Evolutionary conservation across 2,329 filamentous ascomycete genomes (phyloP).

Genomic region (Thielaviopsis ethacetica): DNA sequence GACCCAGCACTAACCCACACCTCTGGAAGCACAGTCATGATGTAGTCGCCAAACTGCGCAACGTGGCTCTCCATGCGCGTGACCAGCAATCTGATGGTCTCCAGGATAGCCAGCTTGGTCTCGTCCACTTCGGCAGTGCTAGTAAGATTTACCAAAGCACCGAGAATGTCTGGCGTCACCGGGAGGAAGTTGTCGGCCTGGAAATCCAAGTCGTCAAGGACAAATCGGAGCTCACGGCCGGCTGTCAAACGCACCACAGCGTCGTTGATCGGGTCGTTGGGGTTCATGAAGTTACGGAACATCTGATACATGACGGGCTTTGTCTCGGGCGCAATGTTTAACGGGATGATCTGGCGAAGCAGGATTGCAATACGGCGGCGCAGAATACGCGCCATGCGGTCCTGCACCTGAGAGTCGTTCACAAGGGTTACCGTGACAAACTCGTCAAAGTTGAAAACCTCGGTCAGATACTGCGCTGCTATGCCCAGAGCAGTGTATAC

Average conservation of each 20-base stretch:
- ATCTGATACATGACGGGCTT: constrained; percentile 70
- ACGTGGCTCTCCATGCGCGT: constrained; percentile 64
- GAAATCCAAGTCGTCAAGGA: constrained; percentile 78
- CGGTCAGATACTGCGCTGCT: constrained; percentile 58
- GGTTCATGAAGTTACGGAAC: constrained; percentile 70
- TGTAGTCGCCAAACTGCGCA: constrained; percentile 53
- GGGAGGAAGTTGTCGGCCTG: constrained; percentile 56
- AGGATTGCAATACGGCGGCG: constrained; percentile 78
- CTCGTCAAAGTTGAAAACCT: constrained; percentile 65
- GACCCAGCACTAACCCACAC: constrained; percentile 70
- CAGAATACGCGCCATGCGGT: constrained; percentile 57
- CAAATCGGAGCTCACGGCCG: constrained; percentile 62
- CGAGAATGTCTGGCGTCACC: constrained; percentile 57
- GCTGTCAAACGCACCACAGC: constrained; percentile 84
- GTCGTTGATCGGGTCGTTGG: constrained; percentile 66
- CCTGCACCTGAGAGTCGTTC: constrained; percentile 53
- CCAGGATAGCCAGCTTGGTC: constrained; percentile 77
- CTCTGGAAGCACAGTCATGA: constrained; percentile 62
- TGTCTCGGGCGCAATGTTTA: constrained; percentile 54
- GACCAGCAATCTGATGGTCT: constrained; percentile 69
- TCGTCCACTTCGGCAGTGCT: constrained; percentile 67
- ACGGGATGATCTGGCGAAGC: constrained; percentile 74
- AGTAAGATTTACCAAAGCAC: constrained; percentile 60
- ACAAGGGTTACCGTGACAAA: constrained; percentile 63
- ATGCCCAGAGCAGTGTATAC: constrained; percentile 88